Evolutionary conservation across 225 moss, liverwort and hornwort species (phyloP).

Genomic region (Bryum argenteum): DNA sequence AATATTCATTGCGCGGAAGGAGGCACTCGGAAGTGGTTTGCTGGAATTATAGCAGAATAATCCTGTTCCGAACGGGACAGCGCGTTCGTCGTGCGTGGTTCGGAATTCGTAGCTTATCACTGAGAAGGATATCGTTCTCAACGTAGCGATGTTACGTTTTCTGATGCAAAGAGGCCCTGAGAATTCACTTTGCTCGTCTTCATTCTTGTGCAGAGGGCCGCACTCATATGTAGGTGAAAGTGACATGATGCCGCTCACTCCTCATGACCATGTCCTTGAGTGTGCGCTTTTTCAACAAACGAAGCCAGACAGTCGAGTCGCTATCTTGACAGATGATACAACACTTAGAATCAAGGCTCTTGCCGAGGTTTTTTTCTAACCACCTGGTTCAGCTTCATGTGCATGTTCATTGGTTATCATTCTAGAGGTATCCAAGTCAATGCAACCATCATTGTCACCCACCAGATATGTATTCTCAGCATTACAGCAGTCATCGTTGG

Average conservation of each 20-base stretch:
- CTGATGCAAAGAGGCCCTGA: not conserved
- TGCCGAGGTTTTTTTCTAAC: conserved; percentile 39
- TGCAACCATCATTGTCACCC: not conserved
- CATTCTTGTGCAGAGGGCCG: conserved; percentile 34
- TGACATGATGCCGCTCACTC: conserved; percentile 71
- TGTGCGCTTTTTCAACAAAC: conserved; percentile 72
- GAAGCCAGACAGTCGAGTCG: conserved; percentile 55
- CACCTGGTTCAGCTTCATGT: not conserved
- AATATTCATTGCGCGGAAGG: not conserved
- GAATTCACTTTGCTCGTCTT: not conserved
- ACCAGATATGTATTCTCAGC: not conserved
- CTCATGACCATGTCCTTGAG: conserved; percentile 78
- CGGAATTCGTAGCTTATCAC: not conserved
- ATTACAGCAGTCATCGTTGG: not conserved
- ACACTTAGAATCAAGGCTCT: conserved; percentile 91
- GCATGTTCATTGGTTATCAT: not conserved
- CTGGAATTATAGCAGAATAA: not conserved
- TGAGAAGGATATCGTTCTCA: not conserved
- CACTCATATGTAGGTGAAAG: conserved; percentile 27
- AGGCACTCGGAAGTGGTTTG: not conserved
- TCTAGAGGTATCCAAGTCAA: not conserved
- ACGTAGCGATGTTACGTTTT: not conserved
- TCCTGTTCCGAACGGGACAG: not conserved
- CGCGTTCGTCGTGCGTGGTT: too few relatives aligned
- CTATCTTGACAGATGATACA: conserved; percentile 74